These are phyloP conservation scores for Euphorbia schlechtendalii DNA, from an alignment of 441 rosid species.

Conservation along the genomic window DNA sequence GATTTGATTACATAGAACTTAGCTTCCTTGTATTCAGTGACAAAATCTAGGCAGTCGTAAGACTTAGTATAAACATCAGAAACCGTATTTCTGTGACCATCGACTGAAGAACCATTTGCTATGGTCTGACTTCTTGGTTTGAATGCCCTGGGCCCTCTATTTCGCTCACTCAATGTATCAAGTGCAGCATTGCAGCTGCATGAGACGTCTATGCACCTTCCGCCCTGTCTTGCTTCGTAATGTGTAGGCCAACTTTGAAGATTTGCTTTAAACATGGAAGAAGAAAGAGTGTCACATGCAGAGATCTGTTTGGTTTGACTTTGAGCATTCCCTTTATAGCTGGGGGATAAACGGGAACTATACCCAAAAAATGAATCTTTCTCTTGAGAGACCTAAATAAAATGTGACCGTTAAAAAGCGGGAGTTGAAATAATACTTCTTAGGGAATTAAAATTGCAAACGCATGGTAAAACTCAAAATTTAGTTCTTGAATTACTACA, in stretches of 20 bases:
- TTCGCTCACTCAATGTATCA: slow-evolving; percentile 50
- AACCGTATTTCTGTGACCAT: slow-evolving; percentile 18
- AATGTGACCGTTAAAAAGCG: slow-evolving; percentile 15
- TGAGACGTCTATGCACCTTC: slow-evolving; percentile 38
- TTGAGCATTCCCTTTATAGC: slow-evolving; percentile 34
- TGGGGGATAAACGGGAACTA: slow-evolving; percentile 37
- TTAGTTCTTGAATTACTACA: slow-evolving; percentile 17
- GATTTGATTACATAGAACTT: slow-evolving; percentile 87
- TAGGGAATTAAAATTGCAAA: neutral
- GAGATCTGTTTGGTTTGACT: slow-evolving; percentile 26
- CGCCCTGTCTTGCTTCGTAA: slow-evolving; percentile 39
- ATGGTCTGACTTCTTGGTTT: slow-evolving; percentile 35
- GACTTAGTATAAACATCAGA: slow-evolving; percentile 22
- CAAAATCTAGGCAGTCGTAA: slow-evolving; percentile 51
- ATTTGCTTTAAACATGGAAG: slow-evolving; percentile 28
- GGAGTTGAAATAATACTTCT: neutral
- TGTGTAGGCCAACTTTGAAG: slow-evolving; percentile 42
- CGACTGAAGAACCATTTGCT: slow-evolving; percentile 18
- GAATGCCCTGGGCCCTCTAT: slow-evolving; percentile 58
- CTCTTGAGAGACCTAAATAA: slow-evolving; percentile 40
- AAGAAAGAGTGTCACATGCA: slow-evolving; percentile 31
- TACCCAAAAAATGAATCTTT: slow-evolving; percentile 32
- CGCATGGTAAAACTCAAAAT: neutral
- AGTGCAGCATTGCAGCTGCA: slow-evolving; percentile 37
- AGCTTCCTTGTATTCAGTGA: slow-evolving; percentile 44